Percentiles rank a stretch among this genome's conserved stretches.
Conservation (phyloP, 2,329 filamentous ascomycete genomes). For the Trichoderma koningiopsis region DNA sequence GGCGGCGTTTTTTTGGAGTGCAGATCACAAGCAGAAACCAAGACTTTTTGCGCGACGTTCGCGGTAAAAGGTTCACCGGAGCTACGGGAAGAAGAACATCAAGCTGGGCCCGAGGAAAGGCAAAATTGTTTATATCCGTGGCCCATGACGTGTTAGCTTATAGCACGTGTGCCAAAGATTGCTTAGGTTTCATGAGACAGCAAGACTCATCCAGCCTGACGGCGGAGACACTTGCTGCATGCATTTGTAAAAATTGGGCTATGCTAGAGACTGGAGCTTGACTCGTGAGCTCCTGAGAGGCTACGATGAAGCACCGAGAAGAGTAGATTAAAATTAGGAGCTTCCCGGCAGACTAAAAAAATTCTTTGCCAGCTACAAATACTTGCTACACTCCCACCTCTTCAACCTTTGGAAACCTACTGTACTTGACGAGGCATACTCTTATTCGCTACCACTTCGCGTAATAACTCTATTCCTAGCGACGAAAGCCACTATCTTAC, state of each 20-base stretch:
- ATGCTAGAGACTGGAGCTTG: slow-evolving; percentile 4
- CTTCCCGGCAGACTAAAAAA: neutral
- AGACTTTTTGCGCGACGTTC: neutral
- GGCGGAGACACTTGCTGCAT: slow-evolving; percentile 17
- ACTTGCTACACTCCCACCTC: slow-evolving; percentile 5
- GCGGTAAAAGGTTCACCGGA: neutral
- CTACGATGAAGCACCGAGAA: slow-evolving; percentile 7
- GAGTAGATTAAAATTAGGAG: slow-evolving; percentile 2
- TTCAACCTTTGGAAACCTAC: neutral
- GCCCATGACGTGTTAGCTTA: neutral
- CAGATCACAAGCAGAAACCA: neutral
- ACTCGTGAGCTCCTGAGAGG: slow-evolving; percentile 11
- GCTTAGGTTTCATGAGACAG: neutral
- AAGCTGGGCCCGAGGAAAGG: neutral
- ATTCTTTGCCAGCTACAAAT: slow-evolving; percentile 12
- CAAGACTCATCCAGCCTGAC: slow-evolving; percentile 17
- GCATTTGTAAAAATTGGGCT: slow-evolving; percentile 6
- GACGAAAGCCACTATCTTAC: neutral
- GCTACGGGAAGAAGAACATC: neutral
- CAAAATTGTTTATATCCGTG: too few relatives aligned
- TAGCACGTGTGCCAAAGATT: neutral
- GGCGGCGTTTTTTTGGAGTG: slow-evolving; percentile 2
- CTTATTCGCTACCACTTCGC: neutral
- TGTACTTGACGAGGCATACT: neutral
- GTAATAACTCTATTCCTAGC: neutral